Evolutionary conservation across 2,329 filamentous ascomycete genomes (phyloP), one percentile per base, ranked within the genome.

Genomic region (Aspergillus sp.): DNA sequence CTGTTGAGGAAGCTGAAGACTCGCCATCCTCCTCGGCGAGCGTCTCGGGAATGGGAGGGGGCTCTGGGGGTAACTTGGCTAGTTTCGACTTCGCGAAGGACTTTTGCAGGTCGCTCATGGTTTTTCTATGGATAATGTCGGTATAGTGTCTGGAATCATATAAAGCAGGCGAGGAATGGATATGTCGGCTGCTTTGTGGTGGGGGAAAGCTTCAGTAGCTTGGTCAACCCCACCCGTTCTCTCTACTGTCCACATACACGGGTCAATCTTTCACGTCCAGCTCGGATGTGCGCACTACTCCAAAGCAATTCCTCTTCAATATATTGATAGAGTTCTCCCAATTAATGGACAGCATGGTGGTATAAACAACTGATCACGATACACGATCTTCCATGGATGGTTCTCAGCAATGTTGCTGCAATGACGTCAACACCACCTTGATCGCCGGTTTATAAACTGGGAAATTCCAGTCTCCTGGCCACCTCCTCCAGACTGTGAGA

Each of bases 1-100:
- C 92, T 3, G 92, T 91, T 1, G 93, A 97, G 3, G 93, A 96
- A 39, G 91, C 88, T n/a, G 92, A 96, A 30, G 27, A 30, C 0
- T 54, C 51, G 19, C 20, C 41, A 15, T 54, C 51, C 89, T 56
- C 56, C 45, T 71, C 69, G 41, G 33, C 64, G 66, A 41, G 57
- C 65, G 54, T 64, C 42, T 74, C 70, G 51, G 56, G 73, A 51
- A 78, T 73, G 40, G 72, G 65, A 37, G 79, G 78, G 56, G 82
- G 75, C 69, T 87, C 76, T n/a, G 82, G 78, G n/a, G 85, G 84
- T 22, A 86, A 76, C 57, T 82, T 82, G 60, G 81, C 79, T 61
- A 93, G 80, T 76, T 90, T 91, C 55, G 88, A 82, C 77, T 89
- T 91, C 61, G 88, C 88, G 79, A 91, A 93, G 58, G 87, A 83